A percentile compares a stretch with the other conserved stretches of the same genome.
phyloP scores from a whole-genome alignment of 176 grass and related monocot species.

The Alopecurus myosuroides region DNA sequence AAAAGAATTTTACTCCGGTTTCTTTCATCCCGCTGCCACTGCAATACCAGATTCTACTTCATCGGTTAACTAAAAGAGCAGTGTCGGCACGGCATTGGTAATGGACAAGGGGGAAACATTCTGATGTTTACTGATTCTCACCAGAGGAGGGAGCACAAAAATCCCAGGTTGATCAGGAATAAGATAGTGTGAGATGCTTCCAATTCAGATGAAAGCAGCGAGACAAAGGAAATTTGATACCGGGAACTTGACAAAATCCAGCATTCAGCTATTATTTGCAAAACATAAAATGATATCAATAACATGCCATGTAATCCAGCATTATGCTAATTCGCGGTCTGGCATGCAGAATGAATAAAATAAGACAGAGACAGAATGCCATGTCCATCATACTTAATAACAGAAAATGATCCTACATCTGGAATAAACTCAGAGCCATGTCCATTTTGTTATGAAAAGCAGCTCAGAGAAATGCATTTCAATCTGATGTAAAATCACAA shows the following conservation, averaged over 20 bases:
- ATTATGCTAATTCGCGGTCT: not conserved
- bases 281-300: not conserved
- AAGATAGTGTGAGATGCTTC: slow-evolving; percentile 8
- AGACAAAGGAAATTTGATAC: not conserved
- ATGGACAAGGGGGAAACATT: not conserved
- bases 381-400: not conserved
- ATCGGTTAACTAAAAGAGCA: slow-evolving; percentile 2
- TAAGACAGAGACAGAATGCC: not conserved
- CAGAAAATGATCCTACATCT: not conserved
- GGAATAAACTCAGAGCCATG: not conserved
- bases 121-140: slow-evolving; percentile 14
- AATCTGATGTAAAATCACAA: not conserved
- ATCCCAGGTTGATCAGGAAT: slow-evolving; percentile 20
- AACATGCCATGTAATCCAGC: too few relatives aligned
- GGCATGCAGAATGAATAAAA: not conserved
- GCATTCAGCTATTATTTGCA: not conserved
- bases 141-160: not conserved
- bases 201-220: not conserved
- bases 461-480: not conserved
- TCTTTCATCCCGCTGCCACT: slow-evolving; percentile 2
- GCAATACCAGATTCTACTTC: slow-evolving; percentile 8
- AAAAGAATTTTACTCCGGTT: slow-evolving; percentile 11
- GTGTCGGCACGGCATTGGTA: not conserved
- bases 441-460: not conserved
- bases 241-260: not conserved